Conservation (phyloP, 192 early-diverging fungal species). For the Backusella luteola region DNA sequence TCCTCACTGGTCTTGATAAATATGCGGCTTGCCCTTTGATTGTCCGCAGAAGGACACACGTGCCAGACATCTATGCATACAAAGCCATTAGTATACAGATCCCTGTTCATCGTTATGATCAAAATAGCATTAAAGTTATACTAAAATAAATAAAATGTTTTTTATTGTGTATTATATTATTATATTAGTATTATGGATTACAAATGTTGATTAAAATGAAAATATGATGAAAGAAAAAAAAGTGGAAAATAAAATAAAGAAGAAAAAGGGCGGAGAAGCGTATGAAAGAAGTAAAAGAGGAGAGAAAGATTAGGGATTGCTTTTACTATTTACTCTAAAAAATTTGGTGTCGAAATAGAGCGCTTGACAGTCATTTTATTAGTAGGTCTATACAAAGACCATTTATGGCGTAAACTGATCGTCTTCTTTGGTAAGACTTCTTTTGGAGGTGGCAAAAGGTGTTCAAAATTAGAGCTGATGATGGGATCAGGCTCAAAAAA, state of each 20-base stretch:
- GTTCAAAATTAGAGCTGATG: not conserved
- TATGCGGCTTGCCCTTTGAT: not conserved
- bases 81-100: not conserved
- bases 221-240: not conserved
- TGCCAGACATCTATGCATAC: not conserved
- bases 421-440: not conserved
- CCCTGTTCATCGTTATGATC: not conserved
- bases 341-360: not conserved
- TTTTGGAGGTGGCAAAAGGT: not conserved
- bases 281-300: not conserved
- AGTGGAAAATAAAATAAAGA: not conserved
- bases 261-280: not conserved
- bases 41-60: not conserved
- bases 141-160: not conserved
- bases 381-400: not conserved
- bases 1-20: not conserved
- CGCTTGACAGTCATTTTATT: not conserved
- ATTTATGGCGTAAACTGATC: slow-evolving; percentile 1
- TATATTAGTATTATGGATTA: slow-evolving; percentile 8
- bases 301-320: not conserved
- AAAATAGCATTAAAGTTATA: not conserved
- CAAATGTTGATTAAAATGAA: not conserved
- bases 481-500: not conserved
- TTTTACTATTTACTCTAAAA: not conserved
- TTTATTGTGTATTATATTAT: slow-evolving; percentile 2